Evolutionary conservation across 371 early-diverging fungal species (phyloP).

Genomic region (Lichtheimia hyalospora): DNA sequence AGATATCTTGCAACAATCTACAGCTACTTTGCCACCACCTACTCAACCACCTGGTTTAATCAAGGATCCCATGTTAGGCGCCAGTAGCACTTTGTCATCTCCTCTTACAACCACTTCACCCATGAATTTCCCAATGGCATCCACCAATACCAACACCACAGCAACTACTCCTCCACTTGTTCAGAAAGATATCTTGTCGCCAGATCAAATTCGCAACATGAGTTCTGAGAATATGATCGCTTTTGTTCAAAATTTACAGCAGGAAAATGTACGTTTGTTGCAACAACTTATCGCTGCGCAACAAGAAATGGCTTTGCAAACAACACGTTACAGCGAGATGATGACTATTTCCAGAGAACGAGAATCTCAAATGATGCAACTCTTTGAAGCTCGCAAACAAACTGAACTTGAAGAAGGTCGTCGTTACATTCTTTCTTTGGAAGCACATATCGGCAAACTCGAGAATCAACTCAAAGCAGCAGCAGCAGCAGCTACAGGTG

Average conservation of each 20-base stretch:
- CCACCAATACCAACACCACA: background rate
- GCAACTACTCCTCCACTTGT: background rate
- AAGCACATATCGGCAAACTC: slow-evolving; percentile 20
- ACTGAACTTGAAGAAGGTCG: slow-evolving; percentile 49
- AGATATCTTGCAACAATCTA: slow-evolving; percentile 8
- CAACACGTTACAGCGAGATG: slow-evolving; percentile 11
- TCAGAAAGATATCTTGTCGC: slow-evolving; percentile 1
- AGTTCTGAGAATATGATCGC: slow-evolving; percentile 21
- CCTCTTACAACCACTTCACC: background rate
- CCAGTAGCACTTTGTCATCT: background rate
- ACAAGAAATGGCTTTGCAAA: slow-evolving; percentile 17
- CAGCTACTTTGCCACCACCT: background rate
- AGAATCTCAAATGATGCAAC: slow-evolving; percentile 12
- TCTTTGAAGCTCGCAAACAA: slow-evolving; percentile 44
- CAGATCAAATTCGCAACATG: slow-evolving; percentile 13
- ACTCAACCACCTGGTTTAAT: background rate
- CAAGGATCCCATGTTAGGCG: background rate
- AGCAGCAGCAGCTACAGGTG: slow-evolving; percentile 2
- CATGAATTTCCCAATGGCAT: background rate
- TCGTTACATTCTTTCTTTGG: slow-evolving; percentile 45
- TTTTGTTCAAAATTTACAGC: slow-evolving; percentile 17
- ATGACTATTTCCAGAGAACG: slow-evolving; percentile 12
- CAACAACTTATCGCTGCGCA: slow-evolving; percentile 13
- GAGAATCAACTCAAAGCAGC: slow-evolving; percentile 15
- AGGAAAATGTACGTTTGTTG: slow-evolving; percentile 7